Conservation (phyloP, 2,329 filamentous ascomycete species). For the Aspergillus spinulosporus region DNA sequence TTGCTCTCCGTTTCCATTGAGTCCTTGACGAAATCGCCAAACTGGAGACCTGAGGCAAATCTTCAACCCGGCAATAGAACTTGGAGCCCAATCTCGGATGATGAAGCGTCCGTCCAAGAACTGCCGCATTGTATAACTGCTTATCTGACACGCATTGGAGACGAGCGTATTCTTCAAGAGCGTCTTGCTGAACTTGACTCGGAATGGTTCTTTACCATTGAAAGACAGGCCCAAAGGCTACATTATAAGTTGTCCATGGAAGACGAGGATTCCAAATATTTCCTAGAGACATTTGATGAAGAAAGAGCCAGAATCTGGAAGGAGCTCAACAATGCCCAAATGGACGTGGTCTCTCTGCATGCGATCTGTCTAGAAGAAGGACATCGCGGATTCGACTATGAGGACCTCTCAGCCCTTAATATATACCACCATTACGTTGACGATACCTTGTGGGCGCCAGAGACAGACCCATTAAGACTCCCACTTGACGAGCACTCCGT, state of each 20-base stretch:
- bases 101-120: neutral
- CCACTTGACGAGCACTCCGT: slow-evolving; percentile 19
- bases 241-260: slow-evolving; percentile 19
- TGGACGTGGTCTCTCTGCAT: slow-evolving; percentile 21
- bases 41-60: neutral
- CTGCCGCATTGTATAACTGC: slow-evolving; percentile 18
- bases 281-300: slow-evolving; percentile 27
- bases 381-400: slow-evolving; percentile 12
- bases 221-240: slow-evolving; percentile 18
- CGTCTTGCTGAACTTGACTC: slow-evolving; percentile 23
- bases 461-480: slow-evolving; percentile 23
- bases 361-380: slow-evolving; percentile 24
- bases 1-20: slow-evolving; percentile 23
- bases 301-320: slow-evolving; percentile 22
- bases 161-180: slow-evolving; percentile 28
- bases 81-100: neutral
- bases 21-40: slow-evolving; percentile 17
- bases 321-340: slow-evolving; percentile 24
- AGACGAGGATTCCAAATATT: slow-evolving; percentile 24
- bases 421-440: neutral
- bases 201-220: slow-evolving; percentile 20
- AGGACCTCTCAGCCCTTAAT: slow-evolving; percentile 4
- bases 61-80: neutral
- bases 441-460: neutral
- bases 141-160: slow-evolving; percentile 26